phyloP scores from a whole-genome alignment of 2,329 filamentous ascomycete species.

The Endoconidiophora laricicola region DNA sequence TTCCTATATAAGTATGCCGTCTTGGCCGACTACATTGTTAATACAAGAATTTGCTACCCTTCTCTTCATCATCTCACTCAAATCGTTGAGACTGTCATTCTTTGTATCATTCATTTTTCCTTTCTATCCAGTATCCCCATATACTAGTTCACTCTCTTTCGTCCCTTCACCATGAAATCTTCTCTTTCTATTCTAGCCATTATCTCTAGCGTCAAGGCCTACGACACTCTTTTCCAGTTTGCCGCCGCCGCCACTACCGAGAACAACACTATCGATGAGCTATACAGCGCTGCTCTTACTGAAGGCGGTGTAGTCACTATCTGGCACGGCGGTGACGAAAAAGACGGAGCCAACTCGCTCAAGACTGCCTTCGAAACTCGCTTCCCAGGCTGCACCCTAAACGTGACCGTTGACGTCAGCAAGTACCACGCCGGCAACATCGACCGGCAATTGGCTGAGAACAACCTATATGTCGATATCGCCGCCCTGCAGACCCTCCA shows the following conservation, averaged over 20 bases:
- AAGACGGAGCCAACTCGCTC: conserved; percentile 22
- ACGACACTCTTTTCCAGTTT: conserved; percentile 18
- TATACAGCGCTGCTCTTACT: conserved; percentile 31
- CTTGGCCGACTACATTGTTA: too few species aligned
- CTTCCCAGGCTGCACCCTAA: conserved; percentile 34
- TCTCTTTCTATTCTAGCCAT: background rate
- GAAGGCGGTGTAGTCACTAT: conserved; percentile 30
- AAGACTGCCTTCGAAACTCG: conserved; percentile 27
- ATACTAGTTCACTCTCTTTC: too few species aligned
- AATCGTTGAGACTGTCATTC: too few species aligned
- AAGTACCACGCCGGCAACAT: conserved; percentile 35
- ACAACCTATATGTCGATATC: conserved; percentile 27
- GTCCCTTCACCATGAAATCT: conserved; percentile 1
- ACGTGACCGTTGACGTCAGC: conserved; percentile 36
- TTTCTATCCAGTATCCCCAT: too few species aligned
- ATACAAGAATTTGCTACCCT: too few species aligned
- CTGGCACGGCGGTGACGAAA: conserved; percentile 34
- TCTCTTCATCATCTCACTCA: too few species aligned
- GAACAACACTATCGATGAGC: conserved; percentile 30
- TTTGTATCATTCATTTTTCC: too few species aligned
- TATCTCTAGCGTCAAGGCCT: conserved; percentile 9
- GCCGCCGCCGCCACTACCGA: conserved; percentile 20
- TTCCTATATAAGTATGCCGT: too few species aligned
- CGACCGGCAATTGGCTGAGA: conserved; percentile 27
- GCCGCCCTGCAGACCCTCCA: conserved; percentile 33